phyloP scores from a whole-genome alignment of 2,329 filamentous ascomycete species.

The Alternaria consortialis region DNA sequence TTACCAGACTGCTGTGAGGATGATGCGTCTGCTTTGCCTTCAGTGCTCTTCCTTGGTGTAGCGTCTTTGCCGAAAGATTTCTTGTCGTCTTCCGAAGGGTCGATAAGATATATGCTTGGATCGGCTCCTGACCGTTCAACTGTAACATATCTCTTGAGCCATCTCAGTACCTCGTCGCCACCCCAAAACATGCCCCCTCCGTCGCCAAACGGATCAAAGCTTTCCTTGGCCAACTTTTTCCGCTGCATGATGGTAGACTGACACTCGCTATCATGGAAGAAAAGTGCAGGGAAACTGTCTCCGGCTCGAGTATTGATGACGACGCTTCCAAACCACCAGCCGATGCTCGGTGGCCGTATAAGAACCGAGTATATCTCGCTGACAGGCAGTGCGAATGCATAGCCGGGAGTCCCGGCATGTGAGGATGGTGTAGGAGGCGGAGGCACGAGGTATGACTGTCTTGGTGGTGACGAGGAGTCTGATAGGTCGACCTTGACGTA shows the following conservation, averaged over 20 bases:
- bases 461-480: constrained; percentile 80
- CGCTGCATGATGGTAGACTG: constrained; percentile 94
- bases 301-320: constrained; percentile 91
- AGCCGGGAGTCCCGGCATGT: constrained; percentile 76
- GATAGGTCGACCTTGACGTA: constrained; percentile 96
- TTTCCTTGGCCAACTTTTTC: constrained; percentile 83
- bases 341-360: constrained; percentile 88
- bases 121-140: constrained; percentile 88
- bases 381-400: constrained; percentile 90
- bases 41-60: constrained; percentile 45
- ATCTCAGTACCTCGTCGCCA: constrained; percentile 91
- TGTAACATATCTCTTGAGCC: constrained; percentile 83
- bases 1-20: constrained; percentile 42
- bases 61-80: constrained; percentile 77
- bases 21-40: constrained; percentile 36
- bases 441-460: constrained; percentile 88
- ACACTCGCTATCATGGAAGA: constrained; percentile 98
- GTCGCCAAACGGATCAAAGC: constrained; percentile 89
- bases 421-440: constrained; percentile 86
- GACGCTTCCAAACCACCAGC: constrained; percentile 98
- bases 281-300: constrained; percentile 92
- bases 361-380: constrained; percentile 90
- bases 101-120: constrained; percentile 88
- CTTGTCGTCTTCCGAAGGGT: constrained; percentile 85
- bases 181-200: constrained; percentile 94